Percentiles rank a stretch among this genome's conserved stretches.
These are phyloP conservation scores for Glycine tomentella DNA, from an alignment of 306 rosid species.

Conservation along the genomic window DNA sequence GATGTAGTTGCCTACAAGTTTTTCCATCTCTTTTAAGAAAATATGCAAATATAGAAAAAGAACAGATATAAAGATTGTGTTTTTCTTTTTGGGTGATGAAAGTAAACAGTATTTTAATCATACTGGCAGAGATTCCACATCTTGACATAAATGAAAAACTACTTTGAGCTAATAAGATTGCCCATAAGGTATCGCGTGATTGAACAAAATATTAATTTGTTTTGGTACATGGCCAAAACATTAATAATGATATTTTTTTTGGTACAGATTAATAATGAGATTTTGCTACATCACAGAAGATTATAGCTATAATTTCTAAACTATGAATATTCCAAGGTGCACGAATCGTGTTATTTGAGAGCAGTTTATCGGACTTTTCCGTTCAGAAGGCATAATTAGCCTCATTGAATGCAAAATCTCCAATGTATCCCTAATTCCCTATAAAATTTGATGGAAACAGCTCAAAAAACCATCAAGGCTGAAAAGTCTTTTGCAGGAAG, in stretches of 20 bases:
- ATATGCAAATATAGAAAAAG: no score
- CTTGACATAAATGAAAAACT: neutral
- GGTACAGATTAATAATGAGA: no score
- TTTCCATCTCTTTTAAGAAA: no score
- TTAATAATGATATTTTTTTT: neutral
- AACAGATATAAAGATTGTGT: no score
- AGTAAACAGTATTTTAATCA: no score
- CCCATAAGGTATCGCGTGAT: no score
- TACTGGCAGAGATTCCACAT: neutral
- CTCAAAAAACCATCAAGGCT: no score
- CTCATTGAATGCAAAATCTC: neutral
- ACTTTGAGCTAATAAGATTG: neutral
- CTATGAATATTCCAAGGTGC: neutral
- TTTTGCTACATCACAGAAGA: neutral
- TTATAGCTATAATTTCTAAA: neutral
- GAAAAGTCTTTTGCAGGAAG: no score
- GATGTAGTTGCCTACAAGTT: no score
- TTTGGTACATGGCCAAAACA: neutral
- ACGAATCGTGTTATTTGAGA: neutral
- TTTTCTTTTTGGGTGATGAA: no score
- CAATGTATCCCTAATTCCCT: no score
- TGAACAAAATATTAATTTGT: neutral
- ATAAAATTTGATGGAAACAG: no score
- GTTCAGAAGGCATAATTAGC: neutral
- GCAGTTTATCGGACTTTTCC: neutral